phyloP scores from a whole-genome alignment of 208 protist genomes.

The Endotrypanum monterogeii region DNA sequence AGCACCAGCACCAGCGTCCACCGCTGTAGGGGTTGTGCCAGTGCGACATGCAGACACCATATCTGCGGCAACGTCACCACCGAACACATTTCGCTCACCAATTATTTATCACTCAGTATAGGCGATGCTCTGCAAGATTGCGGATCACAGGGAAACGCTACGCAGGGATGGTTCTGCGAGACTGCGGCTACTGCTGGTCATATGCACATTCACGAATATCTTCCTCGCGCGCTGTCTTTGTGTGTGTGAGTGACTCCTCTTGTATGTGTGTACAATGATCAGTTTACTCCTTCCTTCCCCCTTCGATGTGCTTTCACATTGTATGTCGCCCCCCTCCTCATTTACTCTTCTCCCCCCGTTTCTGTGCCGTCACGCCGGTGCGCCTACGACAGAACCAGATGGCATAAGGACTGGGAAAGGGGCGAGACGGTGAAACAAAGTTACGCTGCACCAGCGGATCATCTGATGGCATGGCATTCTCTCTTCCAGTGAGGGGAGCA shows the following conservation, averaged over 20 bases:
- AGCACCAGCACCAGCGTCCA: neutral
- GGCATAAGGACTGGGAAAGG: no score
- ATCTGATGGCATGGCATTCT: neutral
- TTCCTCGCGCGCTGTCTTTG: neutral
- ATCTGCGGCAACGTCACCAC: neutral
- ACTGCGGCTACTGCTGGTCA: neutral
- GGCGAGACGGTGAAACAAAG: neutral
- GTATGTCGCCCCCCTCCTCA: no score
- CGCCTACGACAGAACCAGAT: no score
- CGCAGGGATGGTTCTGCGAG: neutral
- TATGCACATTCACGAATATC: neutral
- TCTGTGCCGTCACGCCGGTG: no score
- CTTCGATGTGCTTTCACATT: no score
- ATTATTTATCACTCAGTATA: conserved; percentile 14
- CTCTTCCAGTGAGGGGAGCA: no score
- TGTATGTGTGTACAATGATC: neutral
- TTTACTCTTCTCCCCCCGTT: no score
- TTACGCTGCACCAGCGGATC: no score
- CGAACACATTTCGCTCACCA: conserved; percentile 7
- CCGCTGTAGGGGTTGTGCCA: neutral
- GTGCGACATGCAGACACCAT: neutral
- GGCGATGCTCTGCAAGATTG: neutral
- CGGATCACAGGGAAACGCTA: neutral
- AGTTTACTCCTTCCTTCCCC: neutral
- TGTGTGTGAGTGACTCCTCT: neutral